phyloP scores from a whole-genome alignment of 805 yeast genomes.

The Metschnikowia drakensbergensis region DNA sequence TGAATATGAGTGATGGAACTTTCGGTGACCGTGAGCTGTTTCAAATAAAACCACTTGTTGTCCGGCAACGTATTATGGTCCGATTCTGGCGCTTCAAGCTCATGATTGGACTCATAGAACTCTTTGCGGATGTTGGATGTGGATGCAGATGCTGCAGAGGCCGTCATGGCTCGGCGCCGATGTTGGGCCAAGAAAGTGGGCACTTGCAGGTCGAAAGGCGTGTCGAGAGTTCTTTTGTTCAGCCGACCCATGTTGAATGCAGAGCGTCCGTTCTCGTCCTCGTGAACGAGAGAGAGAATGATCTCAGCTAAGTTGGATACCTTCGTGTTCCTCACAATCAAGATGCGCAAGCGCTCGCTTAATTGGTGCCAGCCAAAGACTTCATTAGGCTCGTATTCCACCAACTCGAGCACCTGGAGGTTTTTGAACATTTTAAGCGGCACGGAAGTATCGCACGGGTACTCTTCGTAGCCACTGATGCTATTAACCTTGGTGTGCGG shows the following conservation, averaged over 20 bases:
- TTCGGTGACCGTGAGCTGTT: conserved; percentile 40
- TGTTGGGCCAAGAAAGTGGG: not conserved
- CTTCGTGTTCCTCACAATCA: conserved; percentile 50
- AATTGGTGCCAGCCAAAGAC: conserved; percentile 62
- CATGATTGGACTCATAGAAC: conserved; percentile 3
- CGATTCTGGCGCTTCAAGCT: not conserved
- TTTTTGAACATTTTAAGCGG: conserved; percentile 62
- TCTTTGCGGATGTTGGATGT: conserved; percentile 6
- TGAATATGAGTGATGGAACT: conserved; percentile 38
- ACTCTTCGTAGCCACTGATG: conserved; percentile 62
- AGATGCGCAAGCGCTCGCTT: conserved; percentile 51
- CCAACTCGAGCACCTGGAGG: conserved; percentile 56
- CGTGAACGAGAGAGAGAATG: conserved; percentile 48
- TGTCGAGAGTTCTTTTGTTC: conserved; percentile 14
- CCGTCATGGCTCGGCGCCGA: conserved; percentile 16
- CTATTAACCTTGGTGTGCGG: conserved; percentile 56
- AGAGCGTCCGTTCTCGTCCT: conserved; percentile 45
- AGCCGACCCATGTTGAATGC: conserved; percentile 27
- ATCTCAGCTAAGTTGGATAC: conserved; percentile 52
- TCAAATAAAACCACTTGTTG: conserved; percentile 37
- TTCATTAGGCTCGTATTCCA: conserved; percentile 60
- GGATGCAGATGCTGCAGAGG: conserved; percentile 6
- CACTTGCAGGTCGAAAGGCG: not conserved
- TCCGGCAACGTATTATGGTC: conserved; percentile 29
- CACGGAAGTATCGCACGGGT: conserved; percentile 67